phyloP scores from a whole-genome alignment of 495 filamentous ascomycete species.

The Penicillium arizonense region DNA sequence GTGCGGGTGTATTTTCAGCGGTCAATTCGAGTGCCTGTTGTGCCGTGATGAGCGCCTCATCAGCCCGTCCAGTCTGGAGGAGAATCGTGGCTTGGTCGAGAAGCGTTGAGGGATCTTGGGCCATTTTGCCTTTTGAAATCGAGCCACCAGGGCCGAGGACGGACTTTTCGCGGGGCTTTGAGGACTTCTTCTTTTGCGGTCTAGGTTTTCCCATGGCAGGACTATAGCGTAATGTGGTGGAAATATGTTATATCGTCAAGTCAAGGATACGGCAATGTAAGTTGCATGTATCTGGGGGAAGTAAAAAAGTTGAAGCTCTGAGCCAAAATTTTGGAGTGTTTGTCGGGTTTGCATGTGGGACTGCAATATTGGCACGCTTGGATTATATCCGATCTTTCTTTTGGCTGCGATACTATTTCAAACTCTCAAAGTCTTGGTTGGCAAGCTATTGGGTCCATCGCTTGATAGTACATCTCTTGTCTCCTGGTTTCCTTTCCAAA shows the following conservation, averaged over 20 bases:
- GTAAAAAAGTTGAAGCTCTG: conserved; percentile 29
- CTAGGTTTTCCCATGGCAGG: conserved; percentile 47
- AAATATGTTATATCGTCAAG: background rate
- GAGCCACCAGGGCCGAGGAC: conserved; percentile 45
- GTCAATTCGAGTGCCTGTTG: conserved; percentile 56
- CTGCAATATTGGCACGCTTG: conserved; percentile 23
- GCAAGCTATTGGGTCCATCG: background rate
- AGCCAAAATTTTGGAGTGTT: conserved; percentile 38
- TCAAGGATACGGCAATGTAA: conserved; percentile 6
- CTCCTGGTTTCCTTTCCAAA: background rate
- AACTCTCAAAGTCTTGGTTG: background rate
- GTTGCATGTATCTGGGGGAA: conserved; percentile 9
- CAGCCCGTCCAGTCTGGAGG: conserved; percentile 68
- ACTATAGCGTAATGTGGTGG: conserved; percentile 3
- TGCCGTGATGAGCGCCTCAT: conserved; percentile 65
- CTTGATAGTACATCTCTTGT: background rate
- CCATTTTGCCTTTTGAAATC: conserved; percentile 47
- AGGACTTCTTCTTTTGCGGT: conserved; percentile 46
- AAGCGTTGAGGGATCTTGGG: conserved; percentile 50
- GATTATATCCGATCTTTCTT: conserved; percentile 13
- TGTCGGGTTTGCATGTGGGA: conserved; percentile 50
- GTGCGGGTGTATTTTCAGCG: conserved; percentile 35
- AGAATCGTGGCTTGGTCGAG: conserved; percentile 67
- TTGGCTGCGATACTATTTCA: background rate
- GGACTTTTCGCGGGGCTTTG: conserved; percentile 45